Percentiles rank a stretch among this genome's conserved stretches.
Evolutionary conservation across 768 basidiomycete genomes (phyloP).

Genomic region (Termitomyces sp.): DNA sequence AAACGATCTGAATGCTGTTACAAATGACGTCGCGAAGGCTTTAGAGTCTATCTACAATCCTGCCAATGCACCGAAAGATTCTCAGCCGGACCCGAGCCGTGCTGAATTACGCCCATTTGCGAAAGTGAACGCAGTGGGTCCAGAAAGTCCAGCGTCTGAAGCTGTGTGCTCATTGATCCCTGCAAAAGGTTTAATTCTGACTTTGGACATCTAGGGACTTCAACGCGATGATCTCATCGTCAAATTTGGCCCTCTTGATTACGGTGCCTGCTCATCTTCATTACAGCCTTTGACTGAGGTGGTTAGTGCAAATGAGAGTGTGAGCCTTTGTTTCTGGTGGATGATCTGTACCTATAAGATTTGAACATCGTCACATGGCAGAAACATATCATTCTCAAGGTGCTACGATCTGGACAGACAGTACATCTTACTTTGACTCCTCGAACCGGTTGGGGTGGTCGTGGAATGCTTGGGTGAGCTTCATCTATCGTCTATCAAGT

Average conservation of each 20-base stretch:
- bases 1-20: constrained; percentile 68
- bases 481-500: background rate
- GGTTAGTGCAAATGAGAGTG: constrained; percentile 77
- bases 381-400: constrained; percentile 53
- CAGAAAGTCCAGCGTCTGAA: constrained; percentile 73
- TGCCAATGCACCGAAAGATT: constrained; percentile 15
- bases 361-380: constrained; percentile 20
- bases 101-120: constrained; percentile 53
- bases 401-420: constrained; percentile 43
- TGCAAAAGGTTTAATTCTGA: background rate
- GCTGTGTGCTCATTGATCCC: constrained; percentile 46
- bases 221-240: constrained; percentile 64
- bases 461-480: constrained; percentile 76
- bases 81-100: constrained; percentile 10
- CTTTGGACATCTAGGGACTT: constrained; percentile 44
- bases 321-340: constrained; percentile 28
- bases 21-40: constrained; percentile 59
- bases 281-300: constrained; percentile 67
- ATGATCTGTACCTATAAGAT: background rate
- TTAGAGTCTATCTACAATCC: constrained; percentile 68
- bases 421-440: constrained; percentile 58
- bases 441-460: constrained; percentile 77
- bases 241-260: constrained; percentile 63
- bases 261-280: constrained; percentile 40
- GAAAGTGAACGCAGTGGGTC: constrained; percentile 74